Evolutionary conservation across 148 eudicot species (phyloP).

Genomic region (Vaccinium vitisidaea): DNA sequence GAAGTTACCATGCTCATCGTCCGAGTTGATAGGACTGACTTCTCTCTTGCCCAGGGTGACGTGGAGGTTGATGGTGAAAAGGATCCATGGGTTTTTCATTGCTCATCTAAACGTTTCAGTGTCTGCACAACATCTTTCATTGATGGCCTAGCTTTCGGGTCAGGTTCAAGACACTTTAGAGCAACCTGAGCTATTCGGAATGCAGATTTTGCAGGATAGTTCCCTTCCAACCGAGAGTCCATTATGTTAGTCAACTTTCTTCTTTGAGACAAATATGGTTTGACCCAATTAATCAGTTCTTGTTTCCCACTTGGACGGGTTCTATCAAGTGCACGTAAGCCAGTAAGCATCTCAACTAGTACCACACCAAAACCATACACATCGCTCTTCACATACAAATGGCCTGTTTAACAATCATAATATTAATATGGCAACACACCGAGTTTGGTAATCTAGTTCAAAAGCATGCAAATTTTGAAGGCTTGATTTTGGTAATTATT

Average conservation of each 20-base stretch:
- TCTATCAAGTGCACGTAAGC: slow-evolving; percentile 19
- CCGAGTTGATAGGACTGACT: slow-evolving; percentile 29
- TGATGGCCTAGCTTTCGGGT: slow-evolving; percentile 62
- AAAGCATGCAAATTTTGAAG: background rate
- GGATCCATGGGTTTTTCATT: slow-evolving; percentile 31
- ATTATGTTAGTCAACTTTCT: slow-evolving; percentile 61
- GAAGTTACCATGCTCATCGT: slow-evolving; percentile 17
- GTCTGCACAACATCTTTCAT: slow-evolving; percentile 73
- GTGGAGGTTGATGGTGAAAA: background rate
- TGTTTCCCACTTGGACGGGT: slow-evolving; percentile 20
- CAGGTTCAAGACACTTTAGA: slow-evolving; percentile 54
- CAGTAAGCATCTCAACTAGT: slow-evolving; percentile 55
- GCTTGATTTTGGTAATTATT: background rate
- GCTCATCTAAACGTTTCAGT: slow-evolving; percentile 39
- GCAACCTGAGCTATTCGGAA: slow-evolving; percentile 60
- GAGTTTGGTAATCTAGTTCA: too few species aligned
- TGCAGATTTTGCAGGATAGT: slow-evolving; percentile 69
- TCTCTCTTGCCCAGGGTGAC: slow-evolving; percentile 20
- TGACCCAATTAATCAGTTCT: slow-evolving; percentile 21
- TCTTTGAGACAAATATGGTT: slow-evolving; percentile 34
- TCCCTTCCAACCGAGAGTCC: slow-evolving; percentile 68
- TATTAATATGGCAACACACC: background rate
- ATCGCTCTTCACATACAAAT: slow-evolving; percentile 23
- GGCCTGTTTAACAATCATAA: slow-evolving; percentile 44
- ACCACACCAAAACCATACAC: slow-evolving; percentile 21